phyloP scores from a whole-genome alignment of 2,329 filamentous ascomycete species.

The Xylariaceae sp. region DNA sequence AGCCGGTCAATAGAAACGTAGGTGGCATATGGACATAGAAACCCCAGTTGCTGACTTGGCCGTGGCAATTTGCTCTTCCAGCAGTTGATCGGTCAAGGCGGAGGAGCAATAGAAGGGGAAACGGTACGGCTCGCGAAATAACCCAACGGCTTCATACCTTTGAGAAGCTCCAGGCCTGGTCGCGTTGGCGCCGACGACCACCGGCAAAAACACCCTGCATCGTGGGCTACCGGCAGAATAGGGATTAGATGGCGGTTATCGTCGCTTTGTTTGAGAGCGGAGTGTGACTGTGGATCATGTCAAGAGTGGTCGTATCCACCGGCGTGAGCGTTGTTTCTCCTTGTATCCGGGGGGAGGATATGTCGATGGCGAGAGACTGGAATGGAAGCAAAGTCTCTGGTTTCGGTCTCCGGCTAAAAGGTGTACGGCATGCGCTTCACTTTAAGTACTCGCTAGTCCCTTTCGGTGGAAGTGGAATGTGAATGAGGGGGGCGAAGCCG shows the following conservation, averaged over 20 bases:
- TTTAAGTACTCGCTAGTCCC: background rate
- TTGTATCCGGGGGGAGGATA: background rate
- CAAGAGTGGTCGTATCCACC: background rate
- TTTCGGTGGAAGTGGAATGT: background rate
- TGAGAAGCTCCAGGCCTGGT: constrained; percentile 25
- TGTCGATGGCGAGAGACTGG: background rate
- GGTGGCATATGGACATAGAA: too few relatives aligned
- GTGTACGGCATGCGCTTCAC: background rate
- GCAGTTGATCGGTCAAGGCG: background rate
- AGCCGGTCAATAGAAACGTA: too few relatives aligned
- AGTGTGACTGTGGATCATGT: constrained; percentile 6
- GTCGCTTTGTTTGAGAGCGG: constrained; percentile 5
- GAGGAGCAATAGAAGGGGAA: background rate
- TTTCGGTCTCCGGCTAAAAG: background rate
- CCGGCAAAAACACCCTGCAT: constrained; percentile 27
- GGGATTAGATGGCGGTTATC: background rate
- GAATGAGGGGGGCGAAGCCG: constrained; percentile 2
- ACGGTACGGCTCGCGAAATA: constrained; percentile 2
- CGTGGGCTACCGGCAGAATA: constrained; percentile 4
- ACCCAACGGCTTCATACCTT: constrained; percentile 20
- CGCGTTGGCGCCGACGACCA: constrained; percentile 19
- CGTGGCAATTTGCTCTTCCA: too few relatives aligned
- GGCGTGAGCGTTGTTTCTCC: constrained; percentile 11
- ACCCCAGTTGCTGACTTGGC: too few relatives aligned
- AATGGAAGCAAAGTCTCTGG: background rate